phyloP scores from a whole-genome alignment of 1,139 yeast genomes.

The Casaregolazyma suthepensis region DNA sequence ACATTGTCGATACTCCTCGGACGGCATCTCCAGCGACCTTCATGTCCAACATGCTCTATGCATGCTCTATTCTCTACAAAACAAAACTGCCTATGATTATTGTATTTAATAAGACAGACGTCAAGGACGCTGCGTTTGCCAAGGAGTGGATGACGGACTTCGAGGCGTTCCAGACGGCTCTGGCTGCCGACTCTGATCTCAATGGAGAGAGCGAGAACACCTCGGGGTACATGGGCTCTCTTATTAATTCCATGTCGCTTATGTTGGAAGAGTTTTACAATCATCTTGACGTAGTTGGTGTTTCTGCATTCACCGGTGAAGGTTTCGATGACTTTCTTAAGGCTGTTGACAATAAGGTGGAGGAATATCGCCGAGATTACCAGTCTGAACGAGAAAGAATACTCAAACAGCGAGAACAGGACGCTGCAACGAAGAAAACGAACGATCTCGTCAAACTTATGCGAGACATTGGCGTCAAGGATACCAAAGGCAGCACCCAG shows the following conservation, averaged over 20 bases:
- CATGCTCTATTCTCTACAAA: slow-evolving; percentile 93
- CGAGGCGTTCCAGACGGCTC: slow-evolving; percentile 79
- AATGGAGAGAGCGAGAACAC: slow-evolving; percentile 65
- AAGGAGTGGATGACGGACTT: slow-evolving; percentile 98
- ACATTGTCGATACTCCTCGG: slow-evolving; percentile 94
- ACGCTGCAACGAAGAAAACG: slow-evolving; percentile 67
- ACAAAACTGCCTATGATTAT: slow-evolving; percentile 95
- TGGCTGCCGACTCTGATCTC: slow-evolving; percentile 51
- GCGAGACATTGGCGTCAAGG: slow-evolving; percentile 71
- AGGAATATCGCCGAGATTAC: slow-evolving; percentile 79
- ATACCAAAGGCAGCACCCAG: slow-evolving; percentile 19
- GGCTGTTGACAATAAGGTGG: slow-evolving; percentile 80
- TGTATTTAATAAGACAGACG: slow-evolving; percentile 94
- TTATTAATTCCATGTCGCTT: slow-evolving; percentile 89
- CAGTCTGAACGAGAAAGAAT: slow-evolving; percentile 82
- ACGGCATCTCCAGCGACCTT: slow-evolving; percentile 92
- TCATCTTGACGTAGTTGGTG: slow-evolving; percentile 85
- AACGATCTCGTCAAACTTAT: slow-evolving; percentile 65
- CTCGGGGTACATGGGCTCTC: slow-evolving; percentile 90
- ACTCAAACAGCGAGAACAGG: slow-evolving; percentile 67
- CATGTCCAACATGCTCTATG: slow-evolving; percentile 96
- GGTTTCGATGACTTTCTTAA: slow-evolving; percentile 88
- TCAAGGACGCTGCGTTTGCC: slow-evolving; percentile 76
- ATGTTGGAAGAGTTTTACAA: slow-evolving; percentile 96
- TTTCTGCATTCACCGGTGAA: slow-evolving; percentile 84